Evolutionary conservation across 164 flowering plant species (phyloP).

Genomic region (Vitis vinifera): DNA sequence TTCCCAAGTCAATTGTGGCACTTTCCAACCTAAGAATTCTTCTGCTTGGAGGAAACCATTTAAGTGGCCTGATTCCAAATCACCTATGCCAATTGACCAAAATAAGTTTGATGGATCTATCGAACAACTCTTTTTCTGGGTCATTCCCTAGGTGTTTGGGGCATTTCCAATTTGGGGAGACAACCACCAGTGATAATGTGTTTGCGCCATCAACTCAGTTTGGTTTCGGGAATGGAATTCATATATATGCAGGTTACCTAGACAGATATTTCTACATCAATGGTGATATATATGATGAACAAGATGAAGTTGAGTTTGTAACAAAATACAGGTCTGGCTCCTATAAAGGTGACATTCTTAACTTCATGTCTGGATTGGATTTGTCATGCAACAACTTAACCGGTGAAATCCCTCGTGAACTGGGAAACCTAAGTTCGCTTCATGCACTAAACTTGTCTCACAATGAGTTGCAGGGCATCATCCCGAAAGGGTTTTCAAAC

Average conservation of each 20-base stretch:
- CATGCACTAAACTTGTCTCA: conserved; percentile 9
- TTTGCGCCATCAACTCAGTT: neutral
- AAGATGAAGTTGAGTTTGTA: neutral
- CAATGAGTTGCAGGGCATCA: neutral
- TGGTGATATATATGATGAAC: neutral
- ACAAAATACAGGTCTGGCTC: too few relatives aligned
- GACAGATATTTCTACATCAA: neutral
- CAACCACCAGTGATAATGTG: neutral
- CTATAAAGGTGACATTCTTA: too few relatives aligned
- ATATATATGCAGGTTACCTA: too few relatives aligned
- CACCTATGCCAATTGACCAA: neutral
- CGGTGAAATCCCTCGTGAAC: too few relatives aligned
- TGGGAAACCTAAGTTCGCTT: neutral
- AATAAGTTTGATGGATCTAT: conserved; percentile 8
- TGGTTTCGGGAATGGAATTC: neutral
- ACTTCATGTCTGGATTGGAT: too few relatives aligned
- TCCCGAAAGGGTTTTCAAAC: neutral
- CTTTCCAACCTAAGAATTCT: conserved; percentile 3
- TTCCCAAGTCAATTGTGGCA: neutral
- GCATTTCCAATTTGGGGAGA: neutral
- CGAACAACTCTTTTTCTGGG: neutral
- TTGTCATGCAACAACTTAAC: too few relatives aligned
- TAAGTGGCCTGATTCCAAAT: conserved; percentile 3
- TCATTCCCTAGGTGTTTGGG: conserved; percentile 4
- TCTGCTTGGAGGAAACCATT: neutral